Evolutionary conservation across 164 flowering plant genomes (phyloP).

Genomic region (Taxillus chinensis): DNA sequence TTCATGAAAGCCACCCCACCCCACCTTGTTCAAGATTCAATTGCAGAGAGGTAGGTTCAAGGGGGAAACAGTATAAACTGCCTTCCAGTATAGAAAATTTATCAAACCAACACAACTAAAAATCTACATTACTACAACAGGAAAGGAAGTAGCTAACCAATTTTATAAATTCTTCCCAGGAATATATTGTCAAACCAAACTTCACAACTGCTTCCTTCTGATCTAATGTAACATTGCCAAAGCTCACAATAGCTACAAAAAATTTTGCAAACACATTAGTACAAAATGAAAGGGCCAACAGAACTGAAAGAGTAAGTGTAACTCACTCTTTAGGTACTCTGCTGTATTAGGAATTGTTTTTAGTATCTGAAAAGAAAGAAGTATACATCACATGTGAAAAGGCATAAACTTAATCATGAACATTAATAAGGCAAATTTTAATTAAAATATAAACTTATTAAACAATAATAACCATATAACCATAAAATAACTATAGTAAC

Average conservation of each 20-base stretch:
- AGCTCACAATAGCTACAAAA: conserved; percentile 76
- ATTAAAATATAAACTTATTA: too few species aligned
- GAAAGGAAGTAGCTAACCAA: conserved; percentile 40
- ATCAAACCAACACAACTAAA: too few species aligned
- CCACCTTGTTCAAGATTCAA: too few species aligned
- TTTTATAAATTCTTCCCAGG: conserved; percentile 81
- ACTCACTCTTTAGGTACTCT: conserved; percentile 67
- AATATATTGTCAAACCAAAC: conserved; percentile 46
- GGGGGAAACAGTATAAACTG: too few species aligned
- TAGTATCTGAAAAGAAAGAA: conserved; percentile 45
- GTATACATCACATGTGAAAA: background rate
- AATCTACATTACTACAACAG: background rate
- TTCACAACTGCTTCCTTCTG: conserved; percentile 52
- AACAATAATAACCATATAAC: too few species aligned
- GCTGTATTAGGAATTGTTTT: conserved; percentile 63
- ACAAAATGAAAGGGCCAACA: background rate
- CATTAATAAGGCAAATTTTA: too few species aligned
- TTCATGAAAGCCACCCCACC: too few species aligned
- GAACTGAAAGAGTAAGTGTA: background rate
- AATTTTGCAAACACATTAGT: background rate
- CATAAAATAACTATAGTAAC: too few species aligned
- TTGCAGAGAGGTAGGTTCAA: too few species aligned
- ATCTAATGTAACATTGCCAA: conserved; percentile 66
- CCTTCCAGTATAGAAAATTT: too few species aligned
- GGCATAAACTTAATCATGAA: background rate